phyloP scores from a whole-genome alignment of 192 early-diverging fungal species.

The Backusella australiensis region DNA sequence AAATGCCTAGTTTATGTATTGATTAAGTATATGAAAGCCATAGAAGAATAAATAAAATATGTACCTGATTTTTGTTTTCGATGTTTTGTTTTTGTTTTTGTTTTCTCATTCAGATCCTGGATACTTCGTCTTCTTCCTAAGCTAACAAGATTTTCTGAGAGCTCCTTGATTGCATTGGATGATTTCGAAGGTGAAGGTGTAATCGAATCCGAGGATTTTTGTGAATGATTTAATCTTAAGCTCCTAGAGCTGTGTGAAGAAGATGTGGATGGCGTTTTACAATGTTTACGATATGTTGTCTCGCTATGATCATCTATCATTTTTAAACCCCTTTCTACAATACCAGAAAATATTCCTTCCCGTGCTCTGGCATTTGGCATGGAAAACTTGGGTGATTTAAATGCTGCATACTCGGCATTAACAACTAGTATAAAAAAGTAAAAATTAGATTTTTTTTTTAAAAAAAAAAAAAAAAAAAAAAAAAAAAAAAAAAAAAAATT shows the following conservation, averaged over 20 bases:
- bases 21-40: neutral
- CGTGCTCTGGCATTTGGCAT: constrained; percentile 46
- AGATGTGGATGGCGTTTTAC: constrained; percentile 29
- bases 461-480: neutral
- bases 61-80: neutral
- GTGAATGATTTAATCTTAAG: neutral
- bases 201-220: neutral
- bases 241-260: constrained; percentile 26
- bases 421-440: constrained; percentile 44
- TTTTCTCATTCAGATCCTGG: constrained; percentile 14
- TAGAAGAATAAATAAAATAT: neutral
- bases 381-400: constrained; percentile 50
- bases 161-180: constrained; percentile 25
- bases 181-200: constrained; percentile 12
- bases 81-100: constrained; percentile 8
- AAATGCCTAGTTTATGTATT: neutral
- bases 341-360: constrained; percentile 45
- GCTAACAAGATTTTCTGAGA: constrained; percentile 22
- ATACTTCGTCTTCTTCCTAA: constrained; percentile 32
- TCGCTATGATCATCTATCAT: constrained; percentile 9
- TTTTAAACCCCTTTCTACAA: constrained; percentile 41
- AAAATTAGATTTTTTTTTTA: neutral
- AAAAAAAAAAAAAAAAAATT: neutral
- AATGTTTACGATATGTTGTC: constrained; percentile 7
- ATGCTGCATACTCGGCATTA: constrained; percentile 56